These are phyloP conservation scores for Xenoacremonium recifei DNA, from an alignment of 2,329 filamentous ascomycete genomes.

Conservation along the genomic window DNA sequence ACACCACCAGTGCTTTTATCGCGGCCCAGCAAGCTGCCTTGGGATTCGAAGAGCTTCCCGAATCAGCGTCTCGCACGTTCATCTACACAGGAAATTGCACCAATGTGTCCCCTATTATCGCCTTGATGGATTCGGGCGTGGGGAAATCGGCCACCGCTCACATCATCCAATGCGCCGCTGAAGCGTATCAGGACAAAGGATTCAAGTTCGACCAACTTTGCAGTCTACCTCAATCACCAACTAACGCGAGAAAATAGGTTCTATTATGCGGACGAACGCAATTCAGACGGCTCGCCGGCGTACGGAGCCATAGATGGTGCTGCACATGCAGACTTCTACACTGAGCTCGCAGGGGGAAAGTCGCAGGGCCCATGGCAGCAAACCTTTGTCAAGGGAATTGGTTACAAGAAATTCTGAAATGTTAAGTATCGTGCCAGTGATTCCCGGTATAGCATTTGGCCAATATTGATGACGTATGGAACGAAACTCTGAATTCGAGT, in stretches of 20 bases:
- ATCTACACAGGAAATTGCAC: slow-evolving; percentile 44
- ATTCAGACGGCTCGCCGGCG: slow-evolving; percentile 33
- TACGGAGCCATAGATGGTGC: slow-evolving; percentile 33
- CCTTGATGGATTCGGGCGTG: slow-evolving; percentile 33
- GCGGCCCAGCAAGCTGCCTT: slow-evolving; percentile 35
- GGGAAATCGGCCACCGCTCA: slow-evolving; percentile 35
- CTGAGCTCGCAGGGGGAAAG: slow-evolving; percentile 37
- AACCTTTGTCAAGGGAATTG: slow-evolving; percentile 41
- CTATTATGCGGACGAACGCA: slow-evolving; percentile 50
- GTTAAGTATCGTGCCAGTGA: no score
- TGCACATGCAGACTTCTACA: slow-evolving; percentile 41
- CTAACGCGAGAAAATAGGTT: slow-evolving; percentile 42
- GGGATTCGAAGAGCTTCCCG: slow-evolving; percentile 31
- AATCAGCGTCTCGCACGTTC: slow-evolving; percentile 35
- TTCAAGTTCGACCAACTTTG: slow-evolving; percentile 26
- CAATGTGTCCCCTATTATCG: slow-evolving; percentile 28
- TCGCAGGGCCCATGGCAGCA: slow-evolving; percentile 45
- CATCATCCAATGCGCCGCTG: slow-evolving; percentile 31
- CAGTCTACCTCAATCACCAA: background rate
- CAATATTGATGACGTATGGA: no score
- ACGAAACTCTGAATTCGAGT: no score
- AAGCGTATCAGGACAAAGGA: slow-evolving; percentile 31
- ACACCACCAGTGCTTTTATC: slow-evolving; percentile 26
- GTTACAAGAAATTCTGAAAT: slow-evolving; percentile 35
- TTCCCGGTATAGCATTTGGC: no score